A percentile compares a stretch with the other conserved stretches of the same genome.
phyloP scores from a whole-genome alignment of 768 basidiomycete genomes.

The Lactarius sanguifluus region DNA sequence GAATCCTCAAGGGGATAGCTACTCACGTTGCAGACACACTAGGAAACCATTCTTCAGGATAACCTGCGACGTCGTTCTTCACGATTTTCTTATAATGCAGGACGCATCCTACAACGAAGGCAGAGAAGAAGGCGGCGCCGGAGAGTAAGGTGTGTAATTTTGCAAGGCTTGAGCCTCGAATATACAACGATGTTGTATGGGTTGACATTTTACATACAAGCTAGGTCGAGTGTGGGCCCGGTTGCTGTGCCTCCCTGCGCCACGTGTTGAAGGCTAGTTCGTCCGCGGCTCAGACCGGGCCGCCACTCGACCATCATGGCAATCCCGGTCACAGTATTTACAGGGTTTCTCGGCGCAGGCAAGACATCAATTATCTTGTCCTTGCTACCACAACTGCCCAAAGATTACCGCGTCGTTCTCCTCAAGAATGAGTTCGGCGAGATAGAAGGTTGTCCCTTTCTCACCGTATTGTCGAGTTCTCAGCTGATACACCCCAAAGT shows the following conservation, averaged over 20 bases:
- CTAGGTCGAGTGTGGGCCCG: not conserved
- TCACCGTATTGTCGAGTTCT: not conserved
- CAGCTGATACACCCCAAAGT: conserved; percentile 44
- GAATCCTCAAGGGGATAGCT: not conserved
- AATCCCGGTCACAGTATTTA: conserved; percentile 92
- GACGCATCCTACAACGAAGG: conserved; percentile 60
- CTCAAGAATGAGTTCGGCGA: conserved; percentile 98
- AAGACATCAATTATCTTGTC: conserved; percentile 83
- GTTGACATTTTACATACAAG: not conserved
- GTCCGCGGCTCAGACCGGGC: not conserved
- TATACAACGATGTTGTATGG: conserved; percentile 24
- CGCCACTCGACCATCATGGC: conserved; percentile 18
- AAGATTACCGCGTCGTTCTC: conserved; percentile 84
- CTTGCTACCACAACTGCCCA: conserved; percentile 75
- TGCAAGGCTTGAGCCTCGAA: conserved; percentile 56
- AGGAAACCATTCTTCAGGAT: conserved; percentile 88
- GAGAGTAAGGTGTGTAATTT: conserved; percentile 66
- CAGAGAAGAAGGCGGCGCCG: conserved; percentile 59
- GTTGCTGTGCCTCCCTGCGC: too few species aligned
- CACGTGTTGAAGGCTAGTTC: not conserved
- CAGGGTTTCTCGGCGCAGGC: conserved; percentile 87
- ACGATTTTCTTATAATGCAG: conserved; percentile 85
- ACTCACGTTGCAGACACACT: conserved; percentile 83
- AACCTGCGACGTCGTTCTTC: conserved; percentile 79
- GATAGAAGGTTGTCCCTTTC: conserved; percentile 60